Conservation (phyloP, 306 rosid genomes). For the Sphenostylis stenocarpa region DNA sequence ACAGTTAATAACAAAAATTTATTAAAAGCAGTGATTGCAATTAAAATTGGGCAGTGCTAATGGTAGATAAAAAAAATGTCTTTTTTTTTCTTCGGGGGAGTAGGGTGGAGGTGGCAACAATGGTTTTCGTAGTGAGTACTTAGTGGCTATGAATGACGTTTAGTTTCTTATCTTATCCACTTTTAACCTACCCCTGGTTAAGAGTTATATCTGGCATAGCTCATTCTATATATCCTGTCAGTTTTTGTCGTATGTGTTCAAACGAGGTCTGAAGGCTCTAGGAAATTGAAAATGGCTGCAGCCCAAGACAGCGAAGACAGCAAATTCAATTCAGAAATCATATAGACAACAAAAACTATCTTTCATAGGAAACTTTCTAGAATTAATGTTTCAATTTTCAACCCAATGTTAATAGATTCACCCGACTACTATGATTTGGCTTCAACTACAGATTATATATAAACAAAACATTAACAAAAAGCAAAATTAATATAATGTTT, state of each 20-base stretch:
- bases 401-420: neutral
- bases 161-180: neutral
- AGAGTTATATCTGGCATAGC: neutral
- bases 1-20: neutral
- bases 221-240: neutral
- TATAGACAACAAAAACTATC: neutral
- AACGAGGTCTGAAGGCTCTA: no score
- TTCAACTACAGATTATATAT: neutral
- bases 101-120: neutral
- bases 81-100: neutral
- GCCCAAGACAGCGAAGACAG: neutral
- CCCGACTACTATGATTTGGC: neutral
- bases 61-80: no score
- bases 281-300: no score
- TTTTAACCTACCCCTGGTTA: neutral
- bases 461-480: neutral
- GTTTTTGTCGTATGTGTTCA: no score
- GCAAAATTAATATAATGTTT: conserved; percentile 4
- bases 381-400: neutral
- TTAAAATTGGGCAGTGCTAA: no score
- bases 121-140: neutral
- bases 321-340: neutral
- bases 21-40: no score
- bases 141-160: neutral
- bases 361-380: neutral